phyloP scores from a whole-genome alignment of 169 alveolate species.

The Plasmodium chabaudi region DNA sequence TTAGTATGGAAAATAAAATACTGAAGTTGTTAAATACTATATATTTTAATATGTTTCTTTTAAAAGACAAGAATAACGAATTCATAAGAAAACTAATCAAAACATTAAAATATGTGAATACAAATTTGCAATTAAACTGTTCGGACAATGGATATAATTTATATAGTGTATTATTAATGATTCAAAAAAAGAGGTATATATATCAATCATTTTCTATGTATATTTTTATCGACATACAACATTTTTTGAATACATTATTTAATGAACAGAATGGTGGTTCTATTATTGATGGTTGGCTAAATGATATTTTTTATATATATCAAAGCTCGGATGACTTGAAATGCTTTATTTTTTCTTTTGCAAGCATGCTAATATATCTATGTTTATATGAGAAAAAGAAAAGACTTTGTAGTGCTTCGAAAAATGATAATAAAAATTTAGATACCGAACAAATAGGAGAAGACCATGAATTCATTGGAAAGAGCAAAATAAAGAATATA shows the following conservation, averaged over 20 bases:
- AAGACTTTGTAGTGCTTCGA: neutral
- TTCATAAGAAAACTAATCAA: constrained; percentile 35
- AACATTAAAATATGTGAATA: constrained; percentile 34
- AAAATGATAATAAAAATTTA: neutral
- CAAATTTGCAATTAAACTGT: constrained; percentile 20
- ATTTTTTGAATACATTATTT: constrained; percentile 33
- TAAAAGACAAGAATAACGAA: constrained; percentile 50
- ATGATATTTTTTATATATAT: constrained; percentile 57
- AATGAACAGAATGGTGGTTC: constrained; percentile 3
- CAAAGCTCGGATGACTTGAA: constrained; percentile 71
- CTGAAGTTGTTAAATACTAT: constrained; percentile 30
- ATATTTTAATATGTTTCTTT: constrained; percentile 53
- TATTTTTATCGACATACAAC: constrained; percentile 43
- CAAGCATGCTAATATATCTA: constrained; percentile 40
- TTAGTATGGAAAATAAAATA: constrained; percentile 13
- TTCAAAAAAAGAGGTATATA: constrained; percentile 64
- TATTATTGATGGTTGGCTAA: constrained; percentile 67
- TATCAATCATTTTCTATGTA: constrained; percentile 68
- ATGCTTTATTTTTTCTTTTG: constrained; percentile 45
- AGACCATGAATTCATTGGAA: neutral
- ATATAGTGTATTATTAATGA: constrained; percentile 21
- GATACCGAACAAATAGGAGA: neutral
- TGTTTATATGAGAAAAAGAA: constrained; percentile 35
- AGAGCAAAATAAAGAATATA: neutral
- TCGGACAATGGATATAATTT: constrained; percentile 32